phyloP scores from a whole-genome alignment of 2,329 filamentous ascomycete genomes.

The Ophiostoma perfectum region DNA sequence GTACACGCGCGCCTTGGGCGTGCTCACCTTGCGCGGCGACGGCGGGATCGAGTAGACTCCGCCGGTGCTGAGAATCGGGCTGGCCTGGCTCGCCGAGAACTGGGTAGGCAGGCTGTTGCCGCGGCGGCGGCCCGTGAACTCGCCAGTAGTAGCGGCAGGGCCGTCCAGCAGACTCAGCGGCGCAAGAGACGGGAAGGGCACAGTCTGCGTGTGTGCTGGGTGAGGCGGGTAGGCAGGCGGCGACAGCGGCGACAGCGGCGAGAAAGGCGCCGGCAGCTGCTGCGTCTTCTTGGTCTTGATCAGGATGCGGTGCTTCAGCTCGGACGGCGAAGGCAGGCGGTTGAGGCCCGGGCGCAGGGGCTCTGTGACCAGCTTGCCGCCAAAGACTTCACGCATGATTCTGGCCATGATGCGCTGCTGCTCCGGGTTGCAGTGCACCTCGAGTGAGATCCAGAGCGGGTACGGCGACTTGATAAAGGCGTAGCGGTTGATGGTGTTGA shows the following conservation, averaged over 20 bases:
- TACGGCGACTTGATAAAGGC: conserved; percentile 84
- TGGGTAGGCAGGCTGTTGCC: conserved; percentile 74
- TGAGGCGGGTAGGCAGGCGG: background rate
- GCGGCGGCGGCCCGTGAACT: conserved; percentile 43
- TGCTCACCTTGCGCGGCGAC: conserved; percentile 37
- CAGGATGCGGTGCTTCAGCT: conserved; percentile 75
- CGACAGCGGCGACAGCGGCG: background rate
- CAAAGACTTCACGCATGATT: conserved; percentile 81
- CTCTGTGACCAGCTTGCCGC: conserved; percentile 69
- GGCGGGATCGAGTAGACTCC: conserved; percentile 37
- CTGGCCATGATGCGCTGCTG: conserved; percentile 87
- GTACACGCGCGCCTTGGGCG: conserved; percentile 50
- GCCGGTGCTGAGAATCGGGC: conserved; percentile 47
- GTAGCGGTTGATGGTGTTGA: conserved; percentile 89
- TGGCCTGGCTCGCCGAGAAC: conserved; percentile 50
- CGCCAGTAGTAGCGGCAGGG: conserved; percentile 20
- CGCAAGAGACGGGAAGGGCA: conserved; percentile 10
- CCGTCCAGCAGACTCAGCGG: conserved; percentile 17
- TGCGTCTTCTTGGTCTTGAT: conserved; percentile 90
- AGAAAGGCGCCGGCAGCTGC: conserved; percentile 31
- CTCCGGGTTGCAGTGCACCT: conserved; percentile 80
- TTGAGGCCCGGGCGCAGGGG: conserved; percentile 64
- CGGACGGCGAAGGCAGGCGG: conserved; percentile 75
- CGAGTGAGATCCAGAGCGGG: conserved; percentile 88
- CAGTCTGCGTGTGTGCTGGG: background rate